phyloP scores from a whole-genome alignment of 1,284 basidiomycete genomes.

The Fistulina hepatica region DNA sequence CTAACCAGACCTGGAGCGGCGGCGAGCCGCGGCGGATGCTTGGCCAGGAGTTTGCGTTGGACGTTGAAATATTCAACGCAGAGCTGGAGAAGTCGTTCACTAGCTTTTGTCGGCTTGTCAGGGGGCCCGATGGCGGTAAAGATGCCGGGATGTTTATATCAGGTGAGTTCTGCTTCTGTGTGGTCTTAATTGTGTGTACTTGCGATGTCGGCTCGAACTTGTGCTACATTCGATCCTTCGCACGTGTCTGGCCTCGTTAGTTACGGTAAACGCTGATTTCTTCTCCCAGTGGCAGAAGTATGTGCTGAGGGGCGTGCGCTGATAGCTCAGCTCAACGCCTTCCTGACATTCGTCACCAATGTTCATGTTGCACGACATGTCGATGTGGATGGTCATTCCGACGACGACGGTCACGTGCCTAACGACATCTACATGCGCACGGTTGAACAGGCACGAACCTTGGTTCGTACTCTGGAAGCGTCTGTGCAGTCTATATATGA shows the following conservation, averaged over 20 bases:
- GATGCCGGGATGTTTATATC: too few species aligned
- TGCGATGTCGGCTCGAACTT: too few species aligned
- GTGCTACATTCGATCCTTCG: too few species aligned
- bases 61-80: too few species aligned
- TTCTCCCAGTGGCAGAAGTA: constrained; percentile 27
- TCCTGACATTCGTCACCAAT: constrained; percentile 49
- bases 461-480: constrained; percentile 60
- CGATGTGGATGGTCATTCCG: constrained; percentile 62
- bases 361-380: constrained; percentile 68
- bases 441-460: constrained; percentile 50
- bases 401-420: constrained; percentile 30
- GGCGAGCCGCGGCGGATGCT: too few species aligned
- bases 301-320: constrained; percentile 35
- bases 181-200: too few species aligned
- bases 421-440: constrained; percentile 46
- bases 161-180: too few species aligned
- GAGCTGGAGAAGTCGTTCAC: too few species aligned
- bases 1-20: too few species aligned
- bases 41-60: too few species aligned
- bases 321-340: constrained; percentile 41
- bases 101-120: too few species aligned
- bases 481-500: constrained; percentile 63
- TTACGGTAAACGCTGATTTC: constrained; percentile 7
- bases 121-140: constrained; percentile 24
- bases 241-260: too few species aligned